Base-by-base conservation (phyloP, 176 grass and related monocot species). In the bread wheat (Triticum aestivum) region DNA sequence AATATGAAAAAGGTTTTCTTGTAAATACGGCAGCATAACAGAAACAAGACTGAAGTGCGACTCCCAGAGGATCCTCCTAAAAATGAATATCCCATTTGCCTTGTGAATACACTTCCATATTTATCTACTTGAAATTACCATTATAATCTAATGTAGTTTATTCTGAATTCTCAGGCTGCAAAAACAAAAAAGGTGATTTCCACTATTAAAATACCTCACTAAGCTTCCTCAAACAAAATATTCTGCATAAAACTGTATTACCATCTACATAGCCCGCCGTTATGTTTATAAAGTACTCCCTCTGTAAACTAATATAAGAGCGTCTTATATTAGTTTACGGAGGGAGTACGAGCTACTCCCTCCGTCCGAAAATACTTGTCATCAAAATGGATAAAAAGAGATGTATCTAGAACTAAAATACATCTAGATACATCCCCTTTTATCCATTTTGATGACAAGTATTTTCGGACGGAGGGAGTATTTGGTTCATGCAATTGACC, bases 61-160 rank as follows among this genome's bases (percentile, higher is more conserved):
- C 3, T 9, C 5, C 52, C 24, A 69, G 49, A 39, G 38, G 7
- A 70, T 77, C 62, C 69, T 68, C 73, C 41, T 9, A 65, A 62
- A 81, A 84, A 47, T 56, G 13, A 71, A 52, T 37, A 85, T 39
- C 72, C 14, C 23, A 70, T 80, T 86, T 71, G 3, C 38, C 49
- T 77, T 89, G 78, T 77, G 61, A 45, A 69, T 74, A 49, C 18
- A 66, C 77, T 79, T 73, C n/a, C 13, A 79, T 23, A 89, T n/a
- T 73, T 73, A 64, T 63, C 12, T 82, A 69, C 44, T 69, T 18
- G 38, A 39, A 27, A 58, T 49, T 81, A 80, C 3, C 73, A 14
- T 82, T 63, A 29, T 35, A 82, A 21, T 80, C 10, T 18, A 75
- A 47, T 80, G 21, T 5, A 85, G 45, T 63, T 80, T 52, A 44